Evolutionary conservation across 1,284 basidiomycete genomes (phyloP).

Genomic region (Xerocomus amazonicus): DNA sequence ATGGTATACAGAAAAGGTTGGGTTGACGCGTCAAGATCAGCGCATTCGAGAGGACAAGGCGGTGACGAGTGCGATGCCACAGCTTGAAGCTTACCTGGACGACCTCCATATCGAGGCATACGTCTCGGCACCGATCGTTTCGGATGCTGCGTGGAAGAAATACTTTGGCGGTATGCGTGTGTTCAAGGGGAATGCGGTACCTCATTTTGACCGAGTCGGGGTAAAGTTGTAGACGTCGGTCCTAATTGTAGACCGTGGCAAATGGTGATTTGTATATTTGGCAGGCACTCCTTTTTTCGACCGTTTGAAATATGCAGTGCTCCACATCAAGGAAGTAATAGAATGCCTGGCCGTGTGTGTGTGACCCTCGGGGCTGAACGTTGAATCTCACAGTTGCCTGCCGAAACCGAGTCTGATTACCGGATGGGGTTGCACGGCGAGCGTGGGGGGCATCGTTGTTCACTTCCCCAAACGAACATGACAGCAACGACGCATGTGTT

Average conservation of each 20-base stretch:
- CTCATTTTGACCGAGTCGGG: not conserved
- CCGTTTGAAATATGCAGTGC: too few relatives aligned
- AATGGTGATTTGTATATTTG: not conserved
- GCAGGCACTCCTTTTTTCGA: too few relatives aligned
- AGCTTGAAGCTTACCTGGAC: constrained; percentile 39
- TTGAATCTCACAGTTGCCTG: too few relatives aligned
- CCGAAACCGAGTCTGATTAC: too few relatives aligned
- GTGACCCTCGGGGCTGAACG: too few relatives aligned
- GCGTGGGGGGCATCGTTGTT: too few relatives aligned
- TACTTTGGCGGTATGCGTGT: constrained; percentile 40
- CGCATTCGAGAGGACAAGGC: constrained; percentile 44
- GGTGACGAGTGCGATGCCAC: constrained; percentile 40
- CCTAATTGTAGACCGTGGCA: not conserved
- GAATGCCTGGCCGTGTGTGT: too few relatives aligned
- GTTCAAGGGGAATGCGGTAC: constrained; percentile 38
- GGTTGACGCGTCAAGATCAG: constrained; percentile 41
- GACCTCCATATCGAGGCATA: constrained; percentile 45
- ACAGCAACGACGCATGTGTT: too few relatives aligned
- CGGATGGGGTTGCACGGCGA: too few relatives aligned
- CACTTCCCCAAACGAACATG: too few relatives aligned
- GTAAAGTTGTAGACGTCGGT: constrained; percentile 8
- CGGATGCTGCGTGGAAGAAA: constrained; percentile 47
- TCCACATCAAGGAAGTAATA: too few relatives aligned
- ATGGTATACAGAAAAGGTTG: constrained; percentile 50
- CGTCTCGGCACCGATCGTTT: constrained; percentile 49